phyloP scores from a whole-genome alignment of 371 early-diverging fungal genomes.

The Massospora cicadina region DNA sequence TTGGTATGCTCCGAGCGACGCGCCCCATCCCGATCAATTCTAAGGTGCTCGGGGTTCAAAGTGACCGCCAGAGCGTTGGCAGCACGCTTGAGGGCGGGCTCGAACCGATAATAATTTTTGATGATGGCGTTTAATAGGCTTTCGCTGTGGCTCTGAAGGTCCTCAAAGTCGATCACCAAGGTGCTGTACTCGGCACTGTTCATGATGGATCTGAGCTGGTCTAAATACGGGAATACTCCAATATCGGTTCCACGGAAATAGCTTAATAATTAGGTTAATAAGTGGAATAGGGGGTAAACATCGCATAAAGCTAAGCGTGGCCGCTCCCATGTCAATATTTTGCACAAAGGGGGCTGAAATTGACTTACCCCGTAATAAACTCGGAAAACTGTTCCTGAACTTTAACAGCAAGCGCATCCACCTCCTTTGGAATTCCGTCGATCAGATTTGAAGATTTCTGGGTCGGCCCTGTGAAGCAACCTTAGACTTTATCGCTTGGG shows the following conservation, averaged over 20 bases:
- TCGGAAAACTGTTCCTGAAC: not conserved
- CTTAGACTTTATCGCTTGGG: not conserved
- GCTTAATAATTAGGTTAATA: not conserved
- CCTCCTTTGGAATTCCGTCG: not conserved
- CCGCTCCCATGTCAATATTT: no score
- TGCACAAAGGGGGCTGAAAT: no score
- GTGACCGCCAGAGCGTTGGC: not conserved
- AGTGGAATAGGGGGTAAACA: no score
- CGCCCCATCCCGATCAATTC: not conserved
- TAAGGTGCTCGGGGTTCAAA: not conserved
- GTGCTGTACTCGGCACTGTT: not conserved
- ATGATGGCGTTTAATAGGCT: not conserved
- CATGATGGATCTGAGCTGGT: not conserved
- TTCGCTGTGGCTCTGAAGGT: not conserved
- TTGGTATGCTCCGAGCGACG: not conserved
- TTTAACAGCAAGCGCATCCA: not conserved
- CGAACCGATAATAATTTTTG: slow-evolving; percentile 6
- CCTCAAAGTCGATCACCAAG: not conserved
- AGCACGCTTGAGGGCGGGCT: slow-evolving; percentile 3
- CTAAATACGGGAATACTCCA: not conserved
- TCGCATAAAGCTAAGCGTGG: no score
- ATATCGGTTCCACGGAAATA: not conserved
- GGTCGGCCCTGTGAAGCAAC: not conserved
- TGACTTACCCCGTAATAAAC: not conserved
- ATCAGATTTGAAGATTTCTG: slow-evolving; percentile 1